phyloP scores from a whole-genome alignment of 495 filamentous ascomycete species.

The Aspergillus egyptiacus region DNA sequence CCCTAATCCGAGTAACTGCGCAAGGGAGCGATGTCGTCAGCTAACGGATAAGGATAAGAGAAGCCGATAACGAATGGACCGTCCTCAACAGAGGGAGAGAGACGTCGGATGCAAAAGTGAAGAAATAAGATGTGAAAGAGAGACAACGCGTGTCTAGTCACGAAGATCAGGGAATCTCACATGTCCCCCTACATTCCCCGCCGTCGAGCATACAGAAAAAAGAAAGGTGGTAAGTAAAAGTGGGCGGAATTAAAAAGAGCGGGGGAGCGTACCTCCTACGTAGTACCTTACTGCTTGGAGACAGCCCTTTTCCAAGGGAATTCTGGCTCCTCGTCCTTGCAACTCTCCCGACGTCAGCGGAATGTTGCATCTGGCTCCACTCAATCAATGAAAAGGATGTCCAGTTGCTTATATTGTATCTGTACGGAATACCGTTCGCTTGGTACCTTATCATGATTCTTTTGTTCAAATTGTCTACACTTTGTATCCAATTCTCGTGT shows the following conservation, averaged over 20 bases:
- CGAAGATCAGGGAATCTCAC: slow-evolving; percentile 3
- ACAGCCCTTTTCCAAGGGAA: no score
- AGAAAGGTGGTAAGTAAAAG: not conserved
- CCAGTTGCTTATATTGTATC: not conserved
- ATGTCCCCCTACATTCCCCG: slow-evolving; percentile 4
- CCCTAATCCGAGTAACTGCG: not conserved
- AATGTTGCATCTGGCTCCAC: slow-evolving; percentile 2
- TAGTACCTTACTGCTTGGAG: no score
- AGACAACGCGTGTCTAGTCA: slow-evolving; percentile 11
- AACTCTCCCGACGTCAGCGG: not conserved
- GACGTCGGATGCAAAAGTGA: not conserved
- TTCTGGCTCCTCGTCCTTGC: not conserved
- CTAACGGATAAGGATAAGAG: slow-evolving; percentile 4
- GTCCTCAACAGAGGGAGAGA: not conserved
- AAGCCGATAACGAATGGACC: slow-evolving; percentile 6
- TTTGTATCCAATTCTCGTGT: not conserved
- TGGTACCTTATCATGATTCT: no score
- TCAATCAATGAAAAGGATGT: not conserved
- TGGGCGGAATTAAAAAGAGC: slow-evolving; percentile 1
- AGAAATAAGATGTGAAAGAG: not conserved
- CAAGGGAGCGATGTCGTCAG: slow-evolving; percentile 2
- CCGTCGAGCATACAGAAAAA: not conserved
- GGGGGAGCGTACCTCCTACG: no score
- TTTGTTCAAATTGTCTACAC: not conserved
- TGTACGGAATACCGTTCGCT: not conserved